Percentiles rank a stretch among this genome's conserved stretches.
Conservation (phyloP, 2,329 filamentous ascomycete species). For the Stemphylium lycopersici region DNA sequence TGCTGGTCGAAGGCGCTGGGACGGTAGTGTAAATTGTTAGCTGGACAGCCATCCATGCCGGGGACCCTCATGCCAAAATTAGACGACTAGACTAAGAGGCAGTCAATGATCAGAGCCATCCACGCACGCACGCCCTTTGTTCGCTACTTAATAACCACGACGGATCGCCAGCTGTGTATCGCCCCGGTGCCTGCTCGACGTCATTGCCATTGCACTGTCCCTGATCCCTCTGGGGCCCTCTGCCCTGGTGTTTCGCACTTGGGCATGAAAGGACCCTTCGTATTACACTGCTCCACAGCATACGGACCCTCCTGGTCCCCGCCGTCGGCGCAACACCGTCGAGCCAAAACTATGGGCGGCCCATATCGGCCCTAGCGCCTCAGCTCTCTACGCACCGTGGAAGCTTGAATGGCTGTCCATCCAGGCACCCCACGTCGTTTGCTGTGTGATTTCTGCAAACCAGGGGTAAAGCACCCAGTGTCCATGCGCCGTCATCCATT, state of each 20-base stretch:
- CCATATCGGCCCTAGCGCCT: conserved; percentile 21
- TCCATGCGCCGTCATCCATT: not conserved
- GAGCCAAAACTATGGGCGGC: conserved; percentile 7
- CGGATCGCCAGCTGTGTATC: not conserved
- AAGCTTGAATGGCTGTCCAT: conserved; percentile 19
- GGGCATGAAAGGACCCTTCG: conserved; percentile 7
- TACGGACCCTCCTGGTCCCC: conserved; percentile 10
- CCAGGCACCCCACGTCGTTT: conserved; percentile 8
- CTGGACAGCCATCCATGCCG: conserved; percentile 11
- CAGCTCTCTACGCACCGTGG: conserved; percentile 7
- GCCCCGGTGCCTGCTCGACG: not conserved
- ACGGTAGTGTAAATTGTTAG: conserved; percentile 7
- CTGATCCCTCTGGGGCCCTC: not conserved
- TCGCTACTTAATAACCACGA: conserved; percentile 7
- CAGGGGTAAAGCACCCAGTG: too few species aligned
- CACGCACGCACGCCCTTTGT: not conserved
- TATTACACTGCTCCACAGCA: conserved; percentile 12
- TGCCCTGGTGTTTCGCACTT: conserved; percentile 15
- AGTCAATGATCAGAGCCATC: conserved; percentile 1
- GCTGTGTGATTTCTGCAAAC: not conserved
- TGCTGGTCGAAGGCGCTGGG: conserved; percentile 9
- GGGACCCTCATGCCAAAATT: conserved; percentile 24
- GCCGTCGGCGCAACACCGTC: conserved; percentile 20
- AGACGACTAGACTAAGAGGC: conserved; percentile 8
- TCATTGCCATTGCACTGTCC: conserved; percentile 15